Base-by-base conservation (phyloP, 2,329 filamentous ascomycete species). In the Diaporthe ampelina region DNA sequence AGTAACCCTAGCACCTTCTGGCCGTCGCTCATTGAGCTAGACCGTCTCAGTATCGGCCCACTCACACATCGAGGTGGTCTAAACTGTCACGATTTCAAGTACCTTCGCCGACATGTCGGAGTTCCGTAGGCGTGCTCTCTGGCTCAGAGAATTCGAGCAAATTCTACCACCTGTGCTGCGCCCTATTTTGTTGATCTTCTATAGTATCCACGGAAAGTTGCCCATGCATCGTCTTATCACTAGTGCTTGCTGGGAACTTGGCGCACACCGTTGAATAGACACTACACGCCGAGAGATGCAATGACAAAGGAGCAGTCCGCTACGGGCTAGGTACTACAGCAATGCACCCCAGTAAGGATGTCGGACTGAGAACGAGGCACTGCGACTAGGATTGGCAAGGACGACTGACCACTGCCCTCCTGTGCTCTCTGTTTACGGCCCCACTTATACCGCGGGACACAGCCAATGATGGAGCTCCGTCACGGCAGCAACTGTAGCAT, bases 381-480 rank as follows among this genome's bases (percentile, higher is more conserved):
- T 35, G 43, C 26, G 13, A 50, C 61, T 50, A 48, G 43, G 43
- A 48, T 48, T 19, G 43, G 19, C 19, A 19, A 48, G 43, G 43
- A 48, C 43, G 17, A 48, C 43, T 48, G 43, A 7, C 11, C 43
- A 48, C 19, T 50, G 21, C 19, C 45, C 40, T 43, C 15, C 13
- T 43, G 40, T 43, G 40, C 40, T 43, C 15, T 43, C 15, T 67
- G 63, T 52, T 67, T 52, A 43, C 40, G n/a, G 48, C 11, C 21
- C 63, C 63, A 67, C 63, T 52, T 68, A 54, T 52, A 3, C 7
- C 29, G 11, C 4, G 15, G 32, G 13, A 52, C 21, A n/a, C 4
- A 21, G 50, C 63, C 63, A 67, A 40, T 40, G 48, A 54, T 68
- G 32, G 48, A 68, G 63, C 63, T 68, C 63, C 48, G 24, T 67